Conservation (phyloP, 2,329 filamentous ascomycete species). For the Botrytis cinerea region DNA sequence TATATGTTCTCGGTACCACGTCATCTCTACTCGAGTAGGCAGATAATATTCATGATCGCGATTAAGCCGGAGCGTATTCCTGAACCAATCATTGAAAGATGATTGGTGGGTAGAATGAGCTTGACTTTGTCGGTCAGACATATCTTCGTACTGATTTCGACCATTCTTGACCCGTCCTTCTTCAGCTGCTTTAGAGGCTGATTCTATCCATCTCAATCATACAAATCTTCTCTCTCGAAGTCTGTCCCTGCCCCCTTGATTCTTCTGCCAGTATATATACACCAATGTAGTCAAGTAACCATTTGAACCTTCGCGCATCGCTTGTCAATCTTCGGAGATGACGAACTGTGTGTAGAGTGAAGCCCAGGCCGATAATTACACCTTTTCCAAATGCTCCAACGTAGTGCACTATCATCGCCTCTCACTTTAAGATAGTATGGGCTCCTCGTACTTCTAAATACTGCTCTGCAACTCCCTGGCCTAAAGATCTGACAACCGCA, state of each 20-base stretch:
- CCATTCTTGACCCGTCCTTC: not conserved
- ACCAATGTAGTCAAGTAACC: not conserved
- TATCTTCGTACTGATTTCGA: conserved; percentile 18
- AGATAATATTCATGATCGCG: conserved; percentile 75
- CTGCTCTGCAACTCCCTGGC: conserved; percentile 80
- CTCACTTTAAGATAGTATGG: conserved; percentile 67
- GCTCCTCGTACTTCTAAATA: conserved; percentile 89
- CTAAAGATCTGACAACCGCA: conserved; percentile 74
- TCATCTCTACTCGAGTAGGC: conserved; percentile 59
- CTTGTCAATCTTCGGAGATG: not conserved
- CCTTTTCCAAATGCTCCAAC: conserved; percentile 6
- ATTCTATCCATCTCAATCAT: not conserved
- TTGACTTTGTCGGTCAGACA: conserved; percentile 76
- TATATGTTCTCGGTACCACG: conserved; percentile 81
- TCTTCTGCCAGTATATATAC: conserved; percentile 5
- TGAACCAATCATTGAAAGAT: conserved; percentile 78
- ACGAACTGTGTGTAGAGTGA: not conserved
- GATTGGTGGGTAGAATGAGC: conserved; percentile 81
- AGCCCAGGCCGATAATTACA: not conserved
- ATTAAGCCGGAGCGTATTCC: conserved; percentile 99
- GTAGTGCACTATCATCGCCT: not conserved
- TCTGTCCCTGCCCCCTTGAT: not conserved
- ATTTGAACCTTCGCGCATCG: not conserved
- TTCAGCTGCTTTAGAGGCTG: not conserved
- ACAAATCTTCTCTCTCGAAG: not conserved